Evolutionary conservation across 2,329 filamentous ascomycete genomes (phyloP).

Genomic region (Rhinocladiella mackenziei): DNA sequence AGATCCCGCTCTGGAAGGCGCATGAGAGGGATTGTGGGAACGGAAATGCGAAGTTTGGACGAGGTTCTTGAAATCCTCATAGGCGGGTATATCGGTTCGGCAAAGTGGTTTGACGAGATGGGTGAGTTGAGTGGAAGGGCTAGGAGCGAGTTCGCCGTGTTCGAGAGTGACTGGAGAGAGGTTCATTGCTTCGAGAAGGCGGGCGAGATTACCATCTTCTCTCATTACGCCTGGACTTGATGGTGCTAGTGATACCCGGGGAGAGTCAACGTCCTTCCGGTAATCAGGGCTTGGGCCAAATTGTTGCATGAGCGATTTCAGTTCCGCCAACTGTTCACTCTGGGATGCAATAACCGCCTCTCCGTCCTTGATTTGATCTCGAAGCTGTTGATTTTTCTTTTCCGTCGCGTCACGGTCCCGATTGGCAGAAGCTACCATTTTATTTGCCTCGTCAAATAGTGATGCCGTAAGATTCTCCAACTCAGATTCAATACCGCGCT

Average conservation of each 20-base stretch:
- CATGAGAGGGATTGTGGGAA: conserved; percentile 29
- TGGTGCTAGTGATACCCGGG: conserved; percentile 65
- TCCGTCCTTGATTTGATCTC: conserved; percentile 78
- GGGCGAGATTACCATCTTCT: conserved; percentile 52
- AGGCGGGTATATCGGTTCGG: conserved; percentile 73
- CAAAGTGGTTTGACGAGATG: conserved; percentile 80
- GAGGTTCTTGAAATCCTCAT: conserved; percentile 78
- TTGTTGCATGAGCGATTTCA: conserved; percentile 88
- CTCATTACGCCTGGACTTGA: conserved; percentile 67
- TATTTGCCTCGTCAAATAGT: conserved; percentile 97
- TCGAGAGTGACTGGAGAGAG: conserved; percentile 48
- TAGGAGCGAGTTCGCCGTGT: conserved; percentile 54
- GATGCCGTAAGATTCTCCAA: conserved; percentile 84
- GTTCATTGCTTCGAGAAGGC: conserved; percentile 59
- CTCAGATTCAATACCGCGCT: conserved; percentile 86
- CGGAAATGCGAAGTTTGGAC: conserved; percentile 57
- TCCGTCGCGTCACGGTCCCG: conserved; percentile 76
- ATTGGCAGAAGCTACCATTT: conserved; percentile 90
- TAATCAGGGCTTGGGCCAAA: conserved; percentile 60
- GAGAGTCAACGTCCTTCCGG: conserved; percentile 63
- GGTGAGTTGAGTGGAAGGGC: conserved; percentile 68
- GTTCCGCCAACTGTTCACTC: conserved; percentile 84
- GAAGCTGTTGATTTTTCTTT: conserved; percentile 82
- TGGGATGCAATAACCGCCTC: conserved; percentile 82
- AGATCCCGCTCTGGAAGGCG: conserved; percentile 64